Evolutionary conservation across 2,329 filamentous ascomycete genomes (phyloP), one percentile per base, ranked within the genome.

Genomic region (Alternaria gansuensis): DNA sequence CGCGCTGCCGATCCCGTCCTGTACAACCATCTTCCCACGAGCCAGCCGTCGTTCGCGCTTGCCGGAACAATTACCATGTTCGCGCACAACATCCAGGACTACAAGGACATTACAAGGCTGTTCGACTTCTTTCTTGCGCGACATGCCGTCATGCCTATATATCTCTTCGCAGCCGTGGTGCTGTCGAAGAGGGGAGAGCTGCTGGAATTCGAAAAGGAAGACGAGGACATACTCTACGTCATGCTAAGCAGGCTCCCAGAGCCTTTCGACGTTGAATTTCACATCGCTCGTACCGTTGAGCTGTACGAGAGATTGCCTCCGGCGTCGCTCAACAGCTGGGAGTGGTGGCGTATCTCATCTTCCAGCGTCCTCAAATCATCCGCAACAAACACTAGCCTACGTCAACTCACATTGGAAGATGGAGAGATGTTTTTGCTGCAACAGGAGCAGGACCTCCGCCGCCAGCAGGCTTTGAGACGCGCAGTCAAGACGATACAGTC

Each of bases 11-110:
- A 97, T 76, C 85, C 88, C 4, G 81, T 83, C 41, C 83, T 99
- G 24, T 90, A 87, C 75, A 81, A 78, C 7, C 94, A 97, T 78
- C 82, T 97, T n/a, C 87, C 89, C 1, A 84, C 83, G 24, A 90
- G 89, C 14, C 88, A 93, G 73, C 94, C 95, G 1, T 97, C 93
- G 77, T 99, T 97, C 77, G 95, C 95, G 4, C 83, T 99, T 5
- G 88, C 92, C n/a, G 93, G 92, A 46, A 97, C 93, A 0, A 84
- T 99, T 41, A 99, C 96, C 33, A 88, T 99, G 82, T 99, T 97
- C 77, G 93, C 95, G 17, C 95, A 99, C 79, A 94, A 98, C 75
- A 93, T 99, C 61, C 89, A 95, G 77, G 88, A 90, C 40, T 97
- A 97, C 75, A 86, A 87, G 63, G 90, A 94, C 66, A 98, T 99